Percentiles rank a stretch among this genome's conserved stretches.
Conservation (phyloP, 108 stramenopile species). For the Skeletonema tropicum region DNA sequence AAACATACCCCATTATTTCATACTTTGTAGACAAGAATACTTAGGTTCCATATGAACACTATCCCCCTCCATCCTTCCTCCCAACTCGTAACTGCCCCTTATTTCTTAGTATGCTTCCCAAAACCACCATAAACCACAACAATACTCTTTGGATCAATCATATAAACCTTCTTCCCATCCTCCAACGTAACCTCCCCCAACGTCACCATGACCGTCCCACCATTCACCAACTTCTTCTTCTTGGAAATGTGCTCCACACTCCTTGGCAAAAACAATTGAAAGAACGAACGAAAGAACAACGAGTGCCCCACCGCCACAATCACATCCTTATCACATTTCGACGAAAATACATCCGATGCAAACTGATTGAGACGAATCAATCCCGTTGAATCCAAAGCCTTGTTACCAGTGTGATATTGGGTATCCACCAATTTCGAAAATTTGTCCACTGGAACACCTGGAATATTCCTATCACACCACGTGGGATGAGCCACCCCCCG, state of each 20-base stretch:
- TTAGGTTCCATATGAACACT: too few relatives aligned
- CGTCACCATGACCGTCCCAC: constrained; percentile 77
- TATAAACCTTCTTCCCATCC: constrained; percentile 60
- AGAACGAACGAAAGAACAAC: constrained; percentile 87
- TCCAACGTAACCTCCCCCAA: constrained; percentile 68
- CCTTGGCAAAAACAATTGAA: constrained; percentile 78
- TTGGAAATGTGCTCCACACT: constrained; percentile 67
- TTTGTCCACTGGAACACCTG: constrained; percentile 24
- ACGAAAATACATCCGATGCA: constrained; percentile 62
- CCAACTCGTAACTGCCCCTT: not conserved
- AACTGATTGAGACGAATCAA: constrained; percentile 76
- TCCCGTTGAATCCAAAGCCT: constrained; percentile 73
- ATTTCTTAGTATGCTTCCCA: constrained; percentile 57
- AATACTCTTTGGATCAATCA: constrained; percentile 81
- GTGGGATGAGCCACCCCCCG: constrained; percentile 49
- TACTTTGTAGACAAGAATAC: too few relatives aligned
- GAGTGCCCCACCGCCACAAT: constrained; percentile 89
- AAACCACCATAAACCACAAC: constrained; percentile 87
- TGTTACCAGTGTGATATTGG: constrained; percentile 80
- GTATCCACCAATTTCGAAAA: constrained; percentile 67
- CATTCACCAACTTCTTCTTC: constrained; percentile 89
- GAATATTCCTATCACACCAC: constrained; percentile 63
- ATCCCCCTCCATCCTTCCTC: too few relatives aligned
- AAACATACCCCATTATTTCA: too few relatives aligned
- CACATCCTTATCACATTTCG: constrained; percentile 50